Base-by-base conservation (phyloP, 805 yeast species). In the Saccharomycopsis lassenensis region DNA sequence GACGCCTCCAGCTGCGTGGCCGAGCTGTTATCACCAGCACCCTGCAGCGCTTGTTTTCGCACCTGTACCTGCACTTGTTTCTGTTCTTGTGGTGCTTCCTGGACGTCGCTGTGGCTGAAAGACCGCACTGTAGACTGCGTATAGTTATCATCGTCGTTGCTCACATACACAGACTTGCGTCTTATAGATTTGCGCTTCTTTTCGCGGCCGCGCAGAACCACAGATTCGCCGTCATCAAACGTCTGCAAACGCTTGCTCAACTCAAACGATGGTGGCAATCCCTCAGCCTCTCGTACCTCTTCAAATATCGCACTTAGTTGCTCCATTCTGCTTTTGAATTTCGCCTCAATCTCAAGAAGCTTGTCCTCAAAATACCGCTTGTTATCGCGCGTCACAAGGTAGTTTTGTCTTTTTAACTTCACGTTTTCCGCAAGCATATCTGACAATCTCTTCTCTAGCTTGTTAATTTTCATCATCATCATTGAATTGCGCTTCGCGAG, bases 401-500 rank as follows among this genome's bases (percentile, higher is more conserved):
- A 53, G 21, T 50, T 50, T 27, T 50, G 52, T 2, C 65, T 61
- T 39, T 69, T 55, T 23, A 69, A 48, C 23, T 51, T 49, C 37
- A 67, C 57, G 45, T 73, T 74, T 43, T 73, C 77, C 40, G 62
- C 65, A 10, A 65, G 62, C 46, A 74, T 51, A 14, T 66, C 71
- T 16, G 64, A 58, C 17, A 75, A 51, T 40, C 62, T 67, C 8
- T 55, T 50, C 51, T 77, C 84, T 51, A 80, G 52, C 20, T 65
- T 71, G 3, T 66, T 53, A 18, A 78, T 58, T 44, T 62, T 69
- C 25, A 64, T 51, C 62, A 67, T 59, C 50, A 77, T 56, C 16
- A 62, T 51, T 2, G 78, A 66, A 50, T 74, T 77, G 33, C 66
- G 69, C 43, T 64, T 70, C 1, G 83, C 83, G 19, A 80, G 54